These are phyloP conservation scores for Cordyceps tenuipes DNA, from an alignment of 2,329 filamentous ascomycete species.

Conservation along the genomic window DNA sequence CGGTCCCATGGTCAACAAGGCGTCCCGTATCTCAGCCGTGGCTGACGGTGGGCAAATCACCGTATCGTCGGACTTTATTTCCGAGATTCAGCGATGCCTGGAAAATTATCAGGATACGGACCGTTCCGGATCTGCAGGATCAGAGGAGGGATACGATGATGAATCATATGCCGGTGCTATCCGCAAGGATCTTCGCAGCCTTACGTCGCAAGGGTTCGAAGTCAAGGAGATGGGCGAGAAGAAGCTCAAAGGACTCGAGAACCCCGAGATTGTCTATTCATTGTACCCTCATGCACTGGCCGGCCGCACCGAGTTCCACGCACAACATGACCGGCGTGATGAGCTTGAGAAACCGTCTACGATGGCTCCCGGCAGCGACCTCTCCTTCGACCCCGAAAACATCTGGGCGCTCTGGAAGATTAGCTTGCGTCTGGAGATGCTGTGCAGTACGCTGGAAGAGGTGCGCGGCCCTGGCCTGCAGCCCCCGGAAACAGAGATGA, in stretches of 20 bases:
- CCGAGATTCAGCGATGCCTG: constrained; percentile 84
- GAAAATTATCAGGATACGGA: constrained; percentile 86
- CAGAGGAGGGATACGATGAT: constrained; percentile 61
- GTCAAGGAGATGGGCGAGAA: constrained; percentile 94
- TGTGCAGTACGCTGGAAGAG: constrained; percentile 82
- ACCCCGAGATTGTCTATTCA: constrained; percentile 90
- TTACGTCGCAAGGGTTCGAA: constrained; percentile 89
- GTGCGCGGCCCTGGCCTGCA: constrained; percentile 55
- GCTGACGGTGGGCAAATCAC: constrained; percentile 96
- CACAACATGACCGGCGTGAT: constrained; percentile 38
- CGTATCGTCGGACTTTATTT: constrained; percentile 93
- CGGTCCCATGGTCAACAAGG: constrained; percentile 97
- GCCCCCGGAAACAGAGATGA: constrained; percentile 71
- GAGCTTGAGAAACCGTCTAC: constrained; percentile 49
- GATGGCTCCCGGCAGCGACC: constrained; percentile 55
- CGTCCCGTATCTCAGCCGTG: constrained; percentile 85
- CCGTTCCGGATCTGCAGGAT: constrained; percentile 56
- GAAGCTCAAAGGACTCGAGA: constrained; percentile 94
- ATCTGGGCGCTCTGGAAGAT: constrained; percentile 89
- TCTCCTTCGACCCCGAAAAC: constrained; percentile 70
- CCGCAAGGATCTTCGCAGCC: constrained; percentile 74
- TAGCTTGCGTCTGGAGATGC: constrained; percentile 81
- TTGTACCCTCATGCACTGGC: constrained; percentile 87
- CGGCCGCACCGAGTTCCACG: constrained; percentile 67
- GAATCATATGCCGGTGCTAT: constrained; percentile 70